phyloP scores from a whole-genome alignment of 2,329 filamentous ascomycete genomes.

The Monilinia fructigena region DNA sequence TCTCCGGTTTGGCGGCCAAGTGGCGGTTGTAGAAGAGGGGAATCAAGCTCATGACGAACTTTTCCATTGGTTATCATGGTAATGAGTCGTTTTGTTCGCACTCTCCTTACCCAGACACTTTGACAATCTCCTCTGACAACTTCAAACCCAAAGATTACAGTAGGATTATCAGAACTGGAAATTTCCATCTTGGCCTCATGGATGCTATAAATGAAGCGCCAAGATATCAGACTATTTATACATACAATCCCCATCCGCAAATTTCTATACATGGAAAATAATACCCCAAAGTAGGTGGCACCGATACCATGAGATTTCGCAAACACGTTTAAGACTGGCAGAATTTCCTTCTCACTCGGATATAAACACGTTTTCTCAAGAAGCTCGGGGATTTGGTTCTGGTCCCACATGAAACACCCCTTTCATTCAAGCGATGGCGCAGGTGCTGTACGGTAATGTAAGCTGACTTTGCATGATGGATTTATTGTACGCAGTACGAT shows the following conservation, averaged over 20 bases:
- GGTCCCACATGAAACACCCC: constrained; percentile 4
- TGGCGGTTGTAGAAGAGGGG: not conserved
- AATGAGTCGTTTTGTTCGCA: not conserved
- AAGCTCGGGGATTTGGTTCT: not conserved
- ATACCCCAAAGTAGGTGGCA: not conserved
- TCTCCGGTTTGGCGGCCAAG: not conserved
- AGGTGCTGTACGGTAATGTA: not conserved
- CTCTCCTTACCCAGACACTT: not conserved
- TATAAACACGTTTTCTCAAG: not conserved
- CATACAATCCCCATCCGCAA: not conserved
- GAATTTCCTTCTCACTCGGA: not conserved
- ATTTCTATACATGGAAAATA: not conserved
- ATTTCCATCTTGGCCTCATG: not conserved
- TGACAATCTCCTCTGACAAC: not conserved
- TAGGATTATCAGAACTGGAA: not conserved
- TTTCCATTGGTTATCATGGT: not conserved
- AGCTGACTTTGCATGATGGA: no score
- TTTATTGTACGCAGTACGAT: not conserved
- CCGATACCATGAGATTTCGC: not conserved
- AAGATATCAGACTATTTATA: not conserved
- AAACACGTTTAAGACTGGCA: not conserved
- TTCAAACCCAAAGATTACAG: not conserved
- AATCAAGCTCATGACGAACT: not conserved
- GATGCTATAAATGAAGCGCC: not conserved
- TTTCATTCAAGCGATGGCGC: not conserved